Evolutionary conservation across 768 basidiomycete genomes (phyloP), one percentile per base, ranked within the genome.

Genomic region (Rickenella mellea): DNA sequence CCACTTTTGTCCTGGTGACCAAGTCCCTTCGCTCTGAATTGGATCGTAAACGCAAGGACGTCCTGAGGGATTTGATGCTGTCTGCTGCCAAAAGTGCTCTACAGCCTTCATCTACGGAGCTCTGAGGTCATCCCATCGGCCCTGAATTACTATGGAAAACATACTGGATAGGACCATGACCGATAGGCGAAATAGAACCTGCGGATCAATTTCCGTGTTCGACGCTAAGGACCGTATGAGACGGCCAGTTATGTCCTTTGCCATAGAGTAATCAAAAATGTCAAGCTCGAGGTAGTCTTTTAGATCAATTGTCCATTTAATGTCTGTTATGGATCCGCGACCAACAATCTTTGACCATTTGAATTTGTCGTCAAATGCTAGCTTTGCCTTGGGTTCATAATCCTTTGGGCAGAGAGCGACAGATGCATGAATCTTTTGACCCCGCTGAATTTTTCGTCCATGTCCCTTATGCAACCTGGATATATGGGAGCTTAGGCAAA

Each of bases 371-470:
- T 29, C 21, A 11, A 17, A 12, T 7, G n/a, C 6, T 12, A 48
- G 35, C 11, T 27, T 27, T 9, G 48, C 45, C 14, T 17, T 40
- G 2, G 52, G 46, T 21, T 40, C 28, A 30, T 50, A 50, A 1
- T 37, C 29, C 35, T 28, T 31, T 24, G 26, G 5, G 38, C 28
- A 27, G 39, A 52, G 48, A 10, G 48, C 46, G 3, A 50, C 44
- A 8, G 51, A 52, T 7, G 38, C 51, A 39, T 54, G 53, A 14
- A 54, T 27, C 12, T n/a, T 44, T 21, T 52, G 53, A 0, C 40
- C 42, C 6, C 19, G 38, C 22, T 30, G 31, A 27, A 54, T 54
- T 27, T 30, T 47, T 5, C 46, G 47, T 26, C n/a, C n/a, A n/a
- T n/a, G n/a, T n/a, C n/a, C n/a, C n/a, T n/a, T n/a, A n/a, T n/a